Base-by-base conservation (phyloP, 768 basidiomycete species). In the Boletus coccyginus region DNA sequence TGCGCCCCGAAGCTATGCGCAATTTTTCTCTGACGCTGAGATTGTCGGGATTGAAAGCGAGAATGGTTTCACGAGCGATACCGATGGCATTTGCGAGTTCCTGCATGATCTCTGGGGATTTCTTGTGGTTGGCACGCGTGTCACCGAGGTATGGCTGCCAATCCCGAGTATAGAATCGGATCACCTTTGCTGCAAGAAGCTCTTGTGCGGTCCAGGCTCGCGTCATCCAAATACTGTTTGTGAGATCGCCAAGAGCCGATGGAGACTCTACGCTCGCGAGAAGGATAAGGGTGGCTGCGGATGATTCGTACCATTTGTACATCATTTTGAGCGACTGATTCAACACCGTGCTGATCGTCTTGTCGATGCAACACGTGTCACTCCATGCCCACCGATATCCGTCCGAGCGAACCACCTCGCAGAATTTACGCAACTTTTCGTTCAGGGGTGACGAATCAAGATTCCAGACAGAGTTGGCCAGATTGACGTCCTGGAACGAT, bases 141-240 rank as follows among this genome's bases (percentile, higher is more conserved):
- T 62, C 61, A 0, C 40, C 45, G 7, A 52, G 61, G 21, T 58
- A 62, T 2, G 48, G 57, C 21, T 55, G 41, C 62, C 62, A 62
- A 0, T 55, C 17, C 5, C 50, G 13, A 5, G 50, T 45, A 6
- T 53, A 62, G 33, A 62, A 62, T 8, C 61, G n/a, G 38, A 59
- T 41, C 19, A 59, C 33, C 14, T 47, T 53, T 0, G 56, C 17
- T 13, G 50, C 53, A 17, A 63, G 61, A 42, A 63, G 52, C n/a
- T 63, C 62, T 44, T 57, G 63, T 5, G 47, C n/a, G 0, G 62
- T 63, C 62, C 62, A 63, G 2, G 49, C 61, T 3, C 61, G 57
- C 9, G 41, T 56, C 62, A 59, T 53, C 61, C 61, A 62, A 1
- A 5, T 0, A 35, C 50, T 56, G 12, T 7, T 5, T 7, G 27